Percentiles rank a stretch among this genome's conserved stretches.
Evolutionary conservation across 2,329 filamentous ascomycete species (phyloP).

Genomic region (Aureobasidium sp.): DNA sequence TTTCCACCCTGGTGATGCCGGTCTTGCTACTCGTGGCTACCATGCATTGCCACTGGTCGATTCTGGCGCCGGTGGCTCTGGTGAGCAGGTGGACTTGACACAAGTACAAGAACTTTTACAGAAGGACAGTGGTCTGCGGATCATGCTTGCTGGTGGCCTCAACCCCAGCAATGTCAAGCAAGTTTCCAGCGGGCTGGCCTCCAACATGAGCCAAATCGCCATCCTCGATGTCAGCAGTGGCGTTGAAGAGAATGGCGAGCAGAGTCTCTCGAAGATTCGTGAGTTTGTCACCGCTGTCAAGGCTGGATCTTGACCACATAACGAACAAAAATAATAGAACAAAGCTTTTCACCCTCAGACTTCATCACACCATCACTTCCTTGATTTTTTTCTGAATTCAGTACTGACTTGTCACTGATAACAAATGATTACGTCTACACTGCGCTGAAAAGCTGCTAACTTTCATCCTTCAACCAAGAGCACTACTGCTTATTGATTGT

Average conservation of each 20-base stretch:
- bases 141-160: constrained; percentile 80
- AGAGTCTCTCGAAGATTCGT: constrained; percentile 72
- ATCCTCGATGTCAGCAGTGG: constrained; percentile 93
- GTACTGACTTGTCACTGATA: neutral
- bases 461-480: neutral
- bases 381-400: neutral
- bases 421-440: neutral
- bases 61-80: constrained; percentile 74
- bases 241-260: constrained; percentile 74
- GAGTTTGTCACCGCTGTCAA: constrained; percentile 28
- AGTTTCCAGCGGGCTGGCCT: constrained; percentile 55
- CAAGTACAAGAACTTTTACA: constrained; percentile 59
- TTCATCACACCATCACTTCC: neutral
- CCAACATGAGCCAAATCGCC: constrained; percentile 54
- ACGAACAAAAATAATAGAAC: neutral
- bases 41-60: constrained; percentile 81
- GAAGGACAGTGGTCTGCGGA: constrained; percentile 59
- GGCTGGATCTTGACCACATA: neutral
- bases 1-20: constrained; percentile 70
- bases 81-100: constrained; percentile 64
- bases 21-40: constrained; percentile 65
- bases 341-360: neutral
- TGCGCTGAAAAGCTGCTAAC: neutral
- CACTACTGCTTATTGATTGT: neutral
- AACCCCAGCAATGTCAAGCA: constrained; percentile 68